phyloP scores from a whole-genome alignment of 1,284 basidiomycete genomes.

The Ganoderma resinaceum region DNA sequence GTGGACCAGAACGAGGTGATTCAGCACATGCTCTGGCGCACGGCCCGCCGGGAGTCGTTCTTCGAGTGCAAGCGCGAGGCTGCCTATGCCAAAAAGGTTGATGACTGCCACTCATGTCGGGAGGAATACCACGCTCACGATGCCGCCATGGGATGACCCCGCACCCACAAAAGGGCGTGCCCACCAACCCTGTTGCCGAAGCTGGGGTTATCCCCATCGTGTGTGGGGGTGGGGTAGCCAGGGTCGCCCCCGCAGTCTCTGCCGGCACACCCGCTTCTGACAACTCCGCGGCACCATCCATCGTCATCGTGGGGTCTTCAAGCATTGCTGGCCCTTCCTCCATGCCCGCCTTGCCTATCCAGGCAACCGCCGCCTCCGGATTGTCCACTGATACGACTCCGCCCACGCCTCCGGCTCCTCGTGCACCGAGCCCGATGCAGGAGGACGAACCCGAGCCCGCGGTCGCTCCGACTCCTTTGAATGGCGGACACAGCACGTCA shows the following conservation, averaged over 20 bases:
- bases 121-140: too few relatives aligned
- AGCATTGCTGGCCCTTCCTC: not conserved
- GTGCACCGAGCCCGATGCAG: not conserved
- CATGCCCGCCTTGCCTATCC: not conserved
- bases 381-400: not conserved
- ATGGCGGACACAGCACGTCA: too few relatives aligned
- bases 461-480: too few relatives aligned
- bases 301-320: not conserved
- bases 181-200: not conserved
- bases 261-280: not conserved
- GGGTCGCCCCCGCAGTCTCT: not conserved
- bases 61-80: not conserved
- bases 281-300: not conserved
- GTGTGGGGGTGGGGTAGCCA: not conserved
- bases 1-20: not conserved
- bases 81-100: not conserved
- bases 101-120: too few relatives aligned
- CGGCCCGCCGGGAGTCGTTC: not conserved
- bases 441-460: not conserved
- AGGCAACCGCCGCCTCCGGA: not conserved
- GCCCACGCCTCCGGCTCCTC: not conserved
- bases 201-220: not conserved
- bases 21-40: not conserved
- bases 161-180: not conserved
- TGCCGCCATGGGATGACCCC: not conserved